phyloP scores from a whole-genome alignment of 352 stramenopile species.

The Pythium phragmiticola region DNA sequence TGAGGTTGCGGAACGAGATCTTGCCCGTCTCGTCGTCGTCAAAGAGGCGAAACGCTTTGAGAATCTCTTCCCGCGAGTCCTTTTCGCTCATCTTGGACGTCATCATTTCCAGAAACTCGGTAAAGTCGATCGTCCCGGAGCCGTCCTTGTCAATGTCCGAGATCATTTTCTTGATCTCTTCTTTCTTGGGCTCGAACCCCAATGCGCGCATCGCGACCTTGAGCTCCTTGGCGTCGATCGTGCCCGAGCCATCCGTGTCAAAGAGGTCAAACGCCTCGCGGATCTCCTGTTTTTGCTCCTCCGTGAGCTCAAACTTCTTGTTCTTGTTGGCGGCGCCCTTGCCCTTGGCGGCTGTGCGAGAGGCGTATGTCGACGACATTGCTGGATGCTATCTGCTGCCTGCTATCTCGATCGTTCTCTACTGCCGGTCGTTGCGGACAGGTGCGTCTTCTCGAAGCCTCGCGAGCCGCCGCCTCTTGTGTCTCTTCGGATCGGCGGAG shows the following conservation, averaged over 20 bases:
- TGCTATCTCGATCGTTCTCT: constrained; percentile 14
- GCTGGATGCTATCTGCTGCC: neutral
- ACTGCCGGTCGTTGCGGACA: neutral
- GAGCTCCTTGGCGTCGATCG: constrained; percentile 95
- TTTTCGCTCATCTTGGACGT: constrained; percentile 97
- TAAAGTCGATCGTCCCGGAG: constrained; percentile 95
- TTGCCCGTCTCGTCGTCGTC: constrained; percentile 97
- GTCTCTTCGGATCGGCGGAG: constrained; percentile 22
- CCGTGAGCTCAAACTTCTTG: constrained; percentile 87
- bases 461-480: constrained; percentile 17
- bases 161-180: constrained; percentile 98
- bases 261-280: constrained; percentile 97
- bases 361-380: constrained; percentile 74
- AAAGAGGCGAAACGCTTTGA: constrained; percentile 98
- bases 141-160: constrained; percentile 95
- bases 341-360: constrained; percentile 59
- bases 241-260: constrained; percentile 94
- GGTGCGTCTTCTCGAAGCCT: constrained; percentile 16
- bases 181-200: constrained; percentile 96
- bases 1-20: constrained; percentile 97
- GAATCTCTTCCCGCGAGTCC: constrained; percentile 95
- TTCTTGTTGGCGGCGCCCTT: constrained; percentile 71
- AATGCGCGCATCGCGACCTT: constrained; percentile 96
- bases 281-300: constrained; percentile 96
- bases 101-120: constrained; percentile 98